Base-by-base conservation (phyloP, 768 basidiomycete species). In the Pleurotus sapidus region DNA sequence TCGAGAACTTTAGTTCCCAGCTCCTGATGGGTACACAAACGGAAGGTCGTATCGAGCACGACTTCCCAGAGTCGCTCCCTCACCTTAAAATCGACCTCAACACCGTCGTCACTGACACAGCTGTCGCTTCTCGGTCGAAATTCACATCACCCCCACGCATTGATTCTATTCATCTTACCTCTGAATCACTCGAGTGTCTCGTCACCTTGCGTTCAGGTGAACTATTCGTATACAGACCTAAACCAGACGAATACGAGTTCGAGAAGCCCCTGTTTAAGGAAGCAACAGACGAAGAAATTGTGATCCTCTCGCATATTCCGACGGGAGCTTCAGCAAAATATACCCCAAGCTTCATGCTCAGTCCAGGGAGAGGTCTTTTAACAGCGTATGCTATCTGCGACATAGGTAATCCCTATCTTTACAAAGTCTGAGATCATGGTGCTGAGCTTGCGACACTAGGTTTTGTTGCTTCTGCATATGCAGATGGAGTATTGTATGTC, bases 1-100 rank as follows among this genome's bases (percentile, higher is more conserved):
- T 95, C 68, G 83, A 84, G 61, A 93, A 96, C 67, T 69, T 87
- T 42, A 91, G 90, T 55, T 78, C 84, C 3, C 86, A 88, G 25
- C 75, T 93, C 2, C 71, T 92, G 3, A 72, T 82, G 37, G 70
- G 72, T 46, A 64, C 73, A 3, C 30, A 34, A 34, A 69, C 71
- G 5, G 74, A 77, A 3, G 73, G 75, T 8, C 82, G 87, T 3
- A 67, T 92, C 1, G 70, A 78, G 23, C 74, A 79, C 54, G 77
- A 84, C 57, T 94, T 84, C 63, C 93, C 93, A 0, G 75, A 77
- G n/a, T 72, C 80, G 1, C 74, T 92, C 7, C 78, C 80, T 4
- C 74, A 79, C 15, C 77, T 93, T 23, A 85, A 80, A 2, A 81
- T 93, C 49, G 79, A 87, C 39, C 63, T 91, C 7, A 71, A 74